Conservation (phyloP, 2,329 filamentous ascomycete species). For the Ophiosphaerella herpotricha region DNA sequence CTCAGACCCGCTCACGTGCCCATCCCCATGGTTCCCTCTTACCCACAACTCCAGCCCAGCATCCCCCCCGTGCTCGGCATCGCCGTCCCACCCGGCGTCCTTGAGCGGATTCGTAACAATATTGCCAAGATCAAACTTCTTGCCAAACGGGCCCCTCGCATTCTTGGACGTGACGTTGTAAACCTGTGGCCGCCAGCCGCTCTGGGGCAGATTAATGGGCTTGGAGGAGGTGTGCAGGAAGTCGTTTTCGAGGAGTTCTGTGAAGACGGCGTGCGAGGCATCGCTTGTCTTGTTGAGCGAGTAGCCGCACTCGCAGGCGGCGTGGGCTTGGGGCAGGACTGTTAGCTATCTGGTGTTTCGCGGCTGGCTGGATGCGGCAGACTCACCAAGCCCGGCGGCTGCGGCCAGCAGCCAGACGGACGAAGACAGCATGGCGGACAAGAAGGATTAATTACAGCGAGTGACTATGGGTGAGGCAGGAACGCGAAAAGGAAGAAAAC, state of each 20-base stretch:
- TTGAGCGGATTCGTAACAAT: conserved; percentile 59
- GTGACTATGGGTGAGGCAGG: conserved; percentile 22
- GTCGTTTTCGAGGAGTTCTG: conserved; percentile 72
- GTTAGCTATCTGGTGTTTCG: conserved; percentile 8
- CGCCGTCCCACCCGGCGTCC: conserved; percentile 51
- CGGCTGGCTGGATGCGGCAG: neutral
- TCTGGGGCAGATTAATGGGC: conserved; percentile 44
- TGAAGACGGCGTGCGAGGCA: conserved; percentile 59
- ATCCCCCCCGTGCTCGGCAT: conserved; percentile 51
- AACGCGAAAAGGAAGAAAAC: neutral
- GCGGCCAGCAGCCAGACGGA: conserved; percentile 32
- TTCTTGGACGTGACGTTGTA: conserved; percentile 67
- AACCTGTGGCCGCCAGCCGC: conserved; percentile 68
- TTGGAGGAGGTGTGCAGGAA: conserved; percentile 63
- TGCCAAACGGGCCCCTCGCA: conserved; percentile 68
- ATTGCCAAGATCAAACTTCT: conserved; percentile 63
- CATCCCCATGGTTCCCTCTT: conserved; percentile 45
- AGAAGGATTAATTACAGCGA: conserved; percentile 15
- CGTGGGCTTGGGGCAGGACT: conserved; percentile 35
- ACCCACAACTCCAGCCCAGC: conserved; percentile 47
- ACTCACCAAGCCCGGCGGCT: conserved; percentile 39
- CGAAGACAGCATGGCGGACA: conserved; percentile 22
- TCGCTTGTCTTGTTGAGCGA: conserved; percentile 56
- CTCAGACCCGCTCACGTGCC: conserved; percentile 66
- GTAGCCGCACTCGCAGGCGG: conserved; percentile 75